A percentile compares a stretch with the other conserved stretches of the same genome.
phyloP scores from a whole-genome alignment of 2,329 filamentous ascomycete genomes.

The Pyrenochaeta sp. region DNA sequence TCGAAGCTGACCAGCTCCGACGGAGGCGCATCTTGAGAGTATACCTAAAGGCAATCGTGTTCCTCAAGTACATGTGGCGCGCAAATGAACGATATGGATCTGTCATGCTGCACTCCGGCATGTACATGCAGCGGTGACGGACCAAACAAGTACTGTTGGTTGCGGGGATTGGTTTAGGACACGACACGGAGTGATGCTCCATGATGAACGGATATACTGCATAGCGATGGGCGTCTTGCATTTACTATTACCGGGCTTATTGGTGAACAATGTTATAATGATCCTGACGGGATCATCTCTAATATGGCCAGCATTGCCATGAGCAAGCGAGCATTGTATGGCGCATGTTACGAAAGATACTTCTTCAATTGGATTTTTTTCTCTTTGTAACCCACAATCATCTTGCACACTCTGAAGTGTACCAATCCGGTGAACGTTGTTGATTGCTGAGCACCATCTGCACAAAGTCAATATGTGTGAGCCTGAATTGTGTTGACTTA shows the following conservation, averaged over 20 bases:
- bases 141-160: background rate
- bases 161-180: background rate
- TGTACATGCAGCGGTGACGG: slow-evolving; percentile 34
- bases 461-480: too few species aligned
- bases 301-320: background rate
- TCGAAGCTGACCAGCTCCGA: slow-evolving; percentile 32
- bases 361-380: too few species aligned
- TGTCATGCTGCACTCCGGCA: slow-evolving; percentile 35
- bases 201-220: background rate
- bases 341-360: background rate
- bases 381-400: background rate
- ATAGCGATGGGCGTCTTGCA: background rate
- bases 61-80: slow-evolving; percentile 31
- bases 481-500: too few species aligned
- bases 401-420: too few species aligned
- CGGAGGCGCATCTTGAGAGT: slow-evolving; percentile 27
- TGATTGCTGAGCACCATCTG: too few species aligned
- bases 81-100: slow-evolving; percentile 36
- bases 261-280: background rate
- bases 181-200: background rate
- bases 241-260: background rate
- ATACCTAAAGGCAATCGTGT: slow-evolving; percentile 35
- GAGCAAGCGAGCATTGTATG: background rate
- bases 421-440: too few species aligned
- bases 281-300: background rate